These are phyloP conservation scores for Pythium monospermum DNA, from an alignment of 352 stramenopile species.

Conservation along the genomic window DNA sequence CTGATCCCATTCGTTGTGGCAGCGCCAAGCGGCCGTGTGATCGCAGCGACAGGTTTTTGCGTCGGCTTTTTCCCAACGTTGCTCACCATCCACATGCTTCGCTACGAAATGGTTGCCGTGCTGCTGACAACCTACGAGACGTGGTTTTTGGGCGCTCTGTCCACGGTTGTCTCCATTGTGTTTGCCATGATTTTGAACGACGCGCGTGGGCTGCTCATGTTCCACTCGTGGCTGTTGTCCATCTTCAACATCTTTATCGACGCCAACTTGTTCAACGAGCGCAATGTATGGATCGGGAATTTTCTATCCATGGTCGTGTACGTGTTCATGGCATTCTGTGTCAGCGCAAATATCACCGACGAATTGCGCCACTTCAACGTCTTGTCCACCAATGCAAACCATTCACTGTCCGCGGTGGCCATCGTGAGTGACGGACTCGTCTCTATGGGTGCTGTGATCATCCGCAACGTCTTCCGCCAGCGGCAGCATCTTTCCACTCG, in stretches of 20 bases:
- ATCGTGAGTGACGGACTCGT: constrained; percentile 5
- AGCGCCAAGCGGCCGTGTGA: constrained; percentile 7
- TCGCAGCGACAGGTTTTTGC: not conserved
- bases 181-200: not conserved
- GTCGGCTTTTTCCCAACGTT: not conserved
- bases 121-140: constrained; percentile 34
- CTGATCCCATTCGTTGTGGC: too few relatives aligned
- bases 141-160: constrained; percentile 32
- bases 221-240: not conserved
- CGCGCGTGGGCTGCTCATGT: not conserved
- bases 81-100: constrained; percentile 7
- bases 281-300: constrained; percentile 9
- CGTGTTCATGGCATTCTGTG: not conserved
- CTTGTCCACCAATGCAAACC: constrained; percentile 7
- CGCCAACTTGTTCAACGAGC: constrained; percentile 8
- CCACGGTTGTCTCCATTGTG: not conserved
- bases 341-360: constrained; percentile 1
- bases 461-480: constrained; percentile 13
- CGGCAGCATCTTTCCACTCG: not conserved
- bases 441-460: constrained; percentile 12
- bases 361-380: constrained; percentile 8
- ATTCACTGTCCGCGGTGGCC: constrained; percentile 3
- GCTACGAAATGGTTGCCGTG: constrained; percentile 33
- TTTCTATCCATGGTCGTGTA: not conserved
- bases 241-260: constrained; percentile 17